These are phyloP conservation scores for Kalanchoe fedtschenkoi DNA, from an alignment of 164 flowering plant species.

Conservation along the genomic window DNA sequence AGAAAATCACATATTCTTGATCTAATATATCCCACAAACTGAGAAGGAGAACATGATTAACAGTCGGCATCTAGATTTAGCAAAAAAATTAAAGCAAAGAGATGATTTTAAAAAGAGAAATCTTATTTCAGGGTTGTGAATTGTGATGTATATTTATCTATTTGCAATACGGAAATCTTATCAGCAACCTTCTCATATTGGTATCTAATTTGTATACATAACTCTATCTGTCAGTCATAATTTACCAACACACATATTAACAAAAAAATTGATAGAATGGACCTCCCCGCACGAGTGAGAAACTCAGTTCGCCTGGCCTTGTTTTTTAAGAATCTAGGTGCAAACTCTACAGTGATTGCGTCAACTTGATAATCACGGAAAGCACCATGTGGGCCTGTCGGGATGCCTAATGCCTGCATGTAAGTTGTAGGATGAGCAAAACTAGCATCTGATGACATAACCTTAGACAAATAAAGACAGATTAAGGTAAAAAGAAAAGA, in stretches of 20 bases:
- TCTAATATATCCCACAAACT: not conserved
- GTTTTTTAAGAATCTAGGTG: constrained; percentile 32
- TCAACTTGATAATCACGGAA: constrained; percentile 90
- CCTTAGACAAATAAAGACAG: not conserved
- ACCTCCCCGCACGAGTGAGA: too few species aligned
- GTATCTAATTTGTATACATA: not conserved
- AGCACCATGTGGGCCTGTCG: constrained; percentile 81
- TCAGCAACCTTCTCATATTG: not conserved
- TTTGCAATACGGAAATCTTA: not conserved
- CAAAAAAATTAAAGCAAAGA: not conserved
- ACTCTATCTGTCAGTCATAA: too few species aligned
- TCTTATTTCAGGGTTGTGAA: too few species aligned
- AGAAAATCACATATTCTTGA: not conserved
- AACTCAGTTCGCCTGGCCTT: constrained; percentile 46
- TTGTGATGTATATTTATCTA: not conserved
- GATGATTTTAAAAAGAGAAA: not conserved
- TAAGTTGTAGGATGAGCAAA: not conserved
- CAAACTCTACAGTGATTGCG: constrained; percentile 71
- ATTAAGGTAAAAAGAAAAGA: not conserved
- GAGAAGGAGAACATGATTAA: not conserved
- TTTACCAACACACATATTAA: not conserved
- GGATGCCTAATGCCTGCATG: constrained; percentile 76
- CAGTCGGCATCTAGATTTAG: not conserved
- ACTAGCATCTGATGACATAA: not conserved
- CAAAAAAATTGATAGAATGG: constrained; percentile 10